Evolutionary conservation across 371 early-diverging fungal species (phyloP).

Genomic region (Fennellomyces sp.): DNA sequence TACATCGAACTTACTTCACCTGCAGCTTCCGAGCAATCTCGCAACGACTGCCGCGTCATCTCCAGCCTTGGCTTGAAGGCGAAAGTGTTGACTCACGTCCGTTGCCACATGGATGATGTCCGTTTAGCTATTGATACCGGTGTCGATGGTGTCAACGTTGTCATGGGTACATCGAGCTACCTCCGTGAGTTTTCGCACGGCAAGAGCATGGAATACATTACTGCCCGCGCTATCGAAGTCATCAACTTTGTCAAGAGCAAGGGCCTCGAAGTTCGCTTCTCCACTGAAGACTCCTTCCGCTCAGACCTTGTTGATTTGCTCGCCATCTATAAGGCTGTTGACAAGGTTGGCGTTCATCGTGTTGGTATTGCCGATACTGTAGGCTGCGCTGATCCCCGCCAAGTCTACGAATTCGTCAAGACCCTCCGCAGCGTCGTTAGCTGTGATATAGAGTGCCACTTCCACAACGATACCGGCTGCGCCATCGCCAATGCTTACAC

Average conservation of each 20-base stretch:
- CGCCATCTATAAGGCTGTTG: conserved; percentile 91
- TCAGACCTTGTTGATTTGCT: conserved; percentile 94
- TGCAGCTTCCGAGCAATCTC: conserved; percentile 94
- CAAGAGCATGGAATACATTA: conserved; percentile 96
- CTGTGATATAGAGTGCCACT: conserved; percentile 98
- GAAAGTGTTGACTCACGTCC: conserved; percentile 94
- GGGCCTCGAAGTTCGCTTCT: conserved; percentile 96
- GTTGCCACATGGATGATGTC: conserved; percentile 98
- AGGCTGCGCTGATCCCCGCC: conserved; percentile 96
- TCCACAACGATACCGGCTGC: conserved; percentile 99
- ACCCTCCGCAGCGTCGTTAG: conserved; percentile 92
- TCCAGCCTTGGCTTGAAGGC: conserved; percentile 92
- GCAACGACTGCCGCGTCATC: conserved; percentile 88
- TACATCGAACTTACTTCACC: conserved; percentile 96
- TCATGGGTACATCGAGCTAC: conserved; percentile 94
- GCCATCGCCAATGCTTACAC: conserved; percentile 97
- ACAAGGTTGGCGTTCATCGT: conserved; percentile 94
- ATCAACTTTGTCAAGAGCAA: conserved; percentile 92
- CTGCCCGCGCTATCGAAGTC: conserved; percentile 92
- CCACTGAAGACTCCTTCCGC: conserved; percentile 97
- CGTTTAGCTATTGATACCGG: conserved; percentile 93
- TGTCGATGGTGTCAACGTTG: conserved; percentile 95
- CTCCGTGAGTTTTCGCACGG: conserved; percentile 97
- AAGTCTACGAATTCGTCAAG: conserved; percentile 95
- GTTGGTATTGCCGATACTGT: conserved; percentile 99